Base-by-base conservation (phyloP, 345 rosid genomes). In the Eutrema heterophyllum region DNA sequence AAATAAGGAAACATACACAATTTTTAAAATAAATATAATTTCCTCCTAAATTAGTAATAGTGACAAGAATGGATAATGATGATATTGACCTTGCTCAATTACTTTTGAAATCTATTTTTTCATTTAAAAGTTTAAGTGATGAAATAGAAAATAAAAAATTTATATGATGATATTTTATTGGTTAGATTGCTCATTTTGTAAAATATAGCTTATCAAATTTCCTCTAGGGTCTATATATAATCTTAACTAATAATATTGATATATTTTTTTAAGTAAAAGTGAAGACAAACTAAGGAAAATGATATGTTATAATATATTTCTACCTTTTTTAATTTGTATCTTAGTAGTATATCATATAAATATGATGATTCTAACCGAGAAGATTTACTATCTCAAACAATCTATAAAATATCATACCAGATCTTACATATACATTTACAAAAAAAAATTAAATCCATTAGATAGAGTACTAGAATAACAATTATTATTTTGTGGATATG, bases 311-410 rank as follows among this genome's bases (percentile, higher is more conserved):
- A n/a, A 62, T 30, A 41, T 14, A 35, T 39, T 24, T 13, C 10
- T 7, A 29, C 51, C 9, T 14, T 49, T 59, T 44, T 48, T 0
- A 9, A 18, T 35, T 6, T 61, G 5, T 9, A 61, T 61, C 5
- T 59, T 24, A 70, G 36, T 36, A 58, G 10, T 10, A 14, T 57
- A 38, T 16, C 41, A 16, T 30, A 14, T 9, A 16, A 29, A 51
- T 14, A 33, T 35, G 9, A 36, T 59, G 7, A 48, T 48, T 59
- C 59, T 59, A 70, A 38, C 35, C n/a, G 14, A 18, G 51, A 60
- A 50, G 60, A 61, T 38, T 16, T 60, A 60, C 7, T 40, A 50
- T 60, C 60, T 71, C 24, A 60, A n/a, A 59, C 51, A 60, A 60
- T 45, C 5, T 27, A 36, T n/a, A 24, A 36, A 35, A 57, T 9